Conservation (phyloP, 441 rosid genomes). For the Populus hybrid region DNA sequence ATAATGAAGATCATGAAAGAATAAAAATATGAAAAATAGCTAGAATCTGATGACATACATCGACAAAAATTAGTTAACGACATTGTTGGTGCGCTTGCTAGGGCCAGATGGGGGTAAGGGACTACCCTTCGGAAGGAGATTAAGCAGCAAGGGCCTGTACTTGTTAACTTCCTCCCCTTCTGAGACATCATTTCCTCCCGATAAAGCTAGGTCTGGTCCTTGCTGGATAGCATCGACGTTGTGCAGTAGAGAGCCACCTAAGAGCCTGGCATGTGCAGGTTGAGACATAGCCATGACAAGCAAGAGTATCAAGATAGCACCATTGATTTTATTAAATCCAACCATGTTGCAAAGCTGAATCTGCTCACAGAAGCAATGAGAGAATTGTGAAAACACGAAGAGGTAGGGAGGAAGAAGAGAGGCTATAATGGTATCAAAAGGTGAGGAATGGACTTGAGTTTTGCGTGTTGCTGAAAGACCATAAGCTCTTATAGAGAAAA, state of each 20-base stretch:
- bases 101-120: constrained; percentile 32
- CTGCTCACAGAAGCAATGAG: not conserved
- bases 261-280: constrained; percentile 21
- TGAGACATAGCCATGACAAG: constrained; percentile 3
- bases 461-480: too few relatives aligned
- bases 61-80: constrained; percentile 6
- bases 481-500: not conserved
- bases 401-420: not conserved
- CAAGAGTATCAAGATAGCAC: not conserved
- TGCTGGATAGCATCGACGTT: not conserved
- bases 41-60: not conserved
- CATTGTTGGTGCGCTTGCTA: constrained; percentile 31
- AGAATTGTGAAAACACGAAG: not conserved
- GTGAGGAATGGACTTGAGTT: too few relatives aligned
- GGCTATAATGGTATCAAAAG: too few relatives aligned
- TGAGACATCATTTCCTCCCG: not conserved
- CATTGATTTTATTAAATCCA: not conserved
- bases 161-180: not conserved
- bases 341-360: constrained; percentile 5
- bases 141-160: constrained; percentile 26
- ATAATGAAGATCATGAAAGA: not conserved
- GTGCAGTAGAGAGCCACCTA: not conserved
- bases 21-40: too few relatives aligned
- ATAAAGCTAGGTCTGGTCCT: not conserved
- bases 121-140: constrained; percentile 36